Percentiles rank a stretch among this genome's conserved stretches.
These are phyloP conservation scores for Acacia crassicarpa DNA, from an alignment of 306 rosid species.

Conservation along the genomic window DNA sequence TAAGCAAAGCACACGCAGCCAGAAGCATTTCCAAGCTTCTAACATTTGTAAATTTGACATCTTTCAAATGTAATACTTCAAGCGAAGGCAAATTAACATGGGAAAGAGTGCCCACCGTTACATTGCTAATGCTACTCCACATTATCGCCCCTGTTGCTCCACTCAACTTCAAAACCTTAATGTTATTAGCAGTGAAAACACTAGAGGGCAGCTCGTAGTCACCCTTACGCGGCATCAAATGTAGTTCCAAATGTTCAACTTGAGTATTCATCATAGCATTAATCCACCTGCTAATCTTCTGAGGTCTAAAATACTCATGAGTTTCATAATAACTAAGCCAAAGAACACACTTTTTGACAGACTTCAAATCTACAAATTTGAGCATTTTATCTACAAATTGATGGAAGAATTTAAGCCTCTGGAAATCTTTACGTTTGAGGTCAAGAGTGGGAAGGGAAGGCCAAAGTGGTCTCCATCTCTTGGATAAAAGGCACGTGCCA, in stretches of 20 bases:
- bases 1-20: background rate
- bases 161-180: background rate
- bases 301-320: background rate
- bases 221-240: background rate
- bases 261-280: background rate
- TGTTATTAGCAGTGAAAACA: background rate
- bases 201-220: background rate
- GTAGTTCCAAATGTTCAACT: background rate
- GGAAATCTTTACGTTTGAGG: background rate
- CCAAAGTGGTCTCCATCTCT: conserved; percentile 37
- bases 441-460: background rate
- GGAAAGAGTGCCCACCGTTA: background rate
- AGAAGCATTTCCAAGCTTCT: background rate
- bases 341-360: background rate
- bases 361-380: background rate
- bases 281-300: background rate
- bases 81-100: background rate
- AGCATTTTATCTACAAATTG: background rate
- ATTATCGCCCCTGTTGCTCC: no score
- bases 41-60: rapidly evolving
- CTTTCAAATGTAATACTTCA: background rate
- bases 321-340: background rate
- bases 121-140: background rate
- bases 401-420: background rate
- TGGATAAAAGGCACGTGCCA: conserved; percentile 31